A percentile compares a stretch with the other conserved stretches of the same genome.
phyloP scores from a whole-genome alignment of 2,329 filamentous ascomycete species.

The Geosmithia flava region DNA sequence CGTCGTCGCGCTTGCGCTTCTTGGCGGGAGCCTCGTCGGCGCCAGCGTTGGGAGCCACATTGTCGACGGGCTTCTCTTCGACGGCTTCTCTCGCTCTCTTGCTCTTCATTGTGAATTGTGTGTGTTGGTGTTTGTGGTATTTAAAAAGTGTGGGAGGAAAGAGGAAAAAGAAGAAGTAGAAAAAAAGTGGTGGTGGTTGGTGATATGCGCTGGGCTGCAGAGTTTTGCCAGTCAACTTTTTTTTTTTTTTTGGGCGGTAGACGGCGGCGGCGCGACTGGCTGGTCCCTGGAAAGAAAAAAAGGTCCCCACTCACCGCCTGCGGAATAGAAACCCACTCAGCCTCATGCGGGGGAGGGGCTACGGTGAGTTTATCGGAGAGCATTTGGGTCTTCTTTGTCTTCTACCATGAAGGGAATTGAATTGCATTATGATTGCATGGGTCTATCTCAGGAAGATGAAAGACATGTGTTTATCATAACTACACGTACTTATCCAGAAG shows the following conservation, averaged over 20 bases:
- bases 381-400: no score
- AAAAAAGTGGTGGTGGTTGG: not conserved
- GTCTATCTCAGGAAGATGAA: no score
- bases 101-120: conserved; percentile 17
- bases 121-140: not conserved
- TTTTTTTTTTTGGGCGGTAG: conserved; percentile 1
- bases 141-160: conserved; percentile 1
- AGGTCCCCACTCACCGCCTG: not conserved
- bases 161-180: not conserved
- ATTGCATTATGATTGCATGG: no score
- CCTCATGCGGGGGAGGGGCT: conserved; percentile 2
- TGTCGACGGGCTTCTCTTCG: conserved; percentile 13
- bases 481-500: no score
- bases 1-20: conserved; percentile 10
- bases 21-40: conserved; percentile 7
- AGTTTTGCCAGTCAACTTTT: not conserved
- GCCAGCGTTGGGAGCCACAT: conserved; percentile 7
- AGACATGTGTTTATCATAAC: no score
- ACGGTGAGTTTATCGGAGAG: no score
- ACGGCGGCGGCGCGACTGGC: no score
- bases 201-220: not conserved
- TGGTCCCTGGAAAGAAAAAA: no score
- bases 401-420: no score
- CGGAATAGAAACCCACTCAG: not conserved
- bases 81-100: conserved; percentile 23